Conservation (phyloP, 805 yeast species). For the Lachancea sp. region DNA sequence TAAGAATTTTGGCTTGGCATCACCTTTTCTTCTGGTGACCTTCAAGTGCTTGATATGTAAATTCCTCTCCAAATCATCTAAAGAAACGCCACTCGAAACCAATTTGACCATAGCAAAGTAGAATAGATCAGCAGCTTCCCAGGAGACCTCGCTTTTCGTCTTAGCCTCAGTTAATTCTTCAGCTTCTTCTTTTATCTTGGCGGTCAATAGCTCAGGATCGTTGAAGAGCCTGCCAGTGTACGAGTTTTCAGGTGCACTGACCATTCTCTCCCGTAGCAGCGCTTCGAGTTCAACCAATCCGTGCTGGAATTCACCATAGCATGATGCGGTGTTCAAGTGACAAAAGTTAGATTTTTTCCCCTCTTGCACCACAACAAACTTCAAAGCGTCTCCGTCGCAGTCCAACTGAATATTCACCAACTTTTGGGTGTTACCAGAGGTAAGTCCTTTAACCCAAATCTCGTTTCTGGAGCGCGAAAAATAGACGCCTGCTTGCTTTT, state of each 20-base stretch:
- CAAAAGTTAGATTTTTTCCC: slow-evolving; percentile 80
- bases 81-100: slow-evolving; percentile 67
- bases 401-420: slow-evolving; percentile 63
- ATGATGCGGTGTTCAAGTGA: slow-evolving; percentile 71
- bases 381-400: slow-evolving; percentile 89
- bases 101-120: slow-evolving; percentile 71
- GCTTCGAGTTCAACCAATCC: slow-evolving; percentile 64
- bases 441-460: slow-evolving; percentile 92
- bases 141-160: slow-evolving; percentile 62
- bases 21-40: slow-evolving; percentile 90
- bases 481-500: slow-evolving; percentile 81
- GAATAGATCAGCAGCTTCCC: slow-evolving; percentile 96
- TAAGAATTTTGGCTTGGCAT: slow-evolving; percentile 80
- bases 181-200: slow-evolving; percentile 92
- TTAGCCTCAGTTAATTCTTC: slow-evolving; percentile 90
- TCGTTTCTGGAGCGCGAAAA: slow-evolving; percentile 85
- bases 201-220: slow-evolving; percentile 67
- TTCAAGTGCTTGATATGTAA: slow-evolving; percentile 77
- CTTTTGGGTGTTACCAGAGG: slow-evolving; percentile 92
- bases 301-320: slow-evolving; percentile 59
- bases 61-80: slow-evolving; percentile 77
- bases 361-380: slow-evolving; percentile 76
- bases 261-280: slow-evolving; percentile 55
- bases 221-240: slow-evolving; percentile 83
- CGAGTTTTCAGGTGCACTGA: slow-evolving; percentile 80